These are phyloP conservation scores for Fusarium albidum DNA, from an alignment of 2,329 filamentous ascomycete genomes.

Conservation along the genomic window DNA sequence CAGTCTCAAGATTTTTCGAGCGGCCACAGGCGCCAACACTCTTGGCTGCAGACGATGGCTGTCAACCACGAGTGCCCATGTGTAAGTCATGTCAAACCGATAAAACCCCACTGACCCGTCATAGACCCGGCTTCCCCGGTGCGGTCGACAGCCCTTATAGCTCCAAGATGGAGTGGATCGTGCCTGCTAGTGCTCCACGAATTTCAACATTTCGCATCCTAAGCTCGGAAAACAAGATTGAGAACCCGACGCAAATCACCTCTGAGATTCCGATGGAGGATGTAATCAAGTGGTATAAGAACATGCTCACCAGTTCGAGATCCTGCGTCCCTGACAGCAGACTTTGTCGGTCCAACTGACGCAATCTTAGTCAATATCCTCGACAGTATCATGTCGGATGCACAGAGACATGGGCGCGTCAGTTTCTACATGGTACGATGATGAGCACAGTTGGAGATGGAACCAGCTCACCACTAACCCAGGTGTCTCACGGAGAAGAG, in stretches of 20 bases:
- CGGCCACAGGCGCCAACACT: no score
- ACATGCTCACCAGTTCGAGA: conserved; percentile 23
- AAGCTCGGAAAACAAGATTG: conserved; percentile 4
- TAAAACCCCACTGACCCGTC: no score
- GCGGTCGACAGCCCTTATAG: conserved; percentile 9
- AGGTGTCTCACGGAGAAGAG: conserved; percentile 74
- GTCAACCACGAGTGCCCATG: neutral
- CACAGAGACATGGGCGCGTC: conserved; percentile 83
- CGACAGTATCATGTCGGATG: conserved; percentile 94
- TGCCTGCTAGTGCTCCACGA: neutral
- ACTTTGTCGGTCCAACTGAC: neutral
- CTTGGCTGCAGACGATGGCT: neutral
- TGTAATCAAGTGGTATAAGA: conserved; percentile 14
- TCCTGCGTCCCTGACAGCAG: no score
- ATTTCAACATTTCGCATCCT: conserved; percentile 18
- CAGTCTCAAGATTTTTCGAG: no score
- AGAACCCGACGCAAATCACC: neutral
- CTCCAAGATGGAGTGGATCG: conserved; percentile 14
- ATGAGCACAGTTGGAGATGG: conserved; percentile 56
- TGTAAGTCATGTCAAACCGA: no score
- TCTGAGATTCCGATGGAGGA: neutral
- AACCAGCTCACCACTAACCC: neutral
- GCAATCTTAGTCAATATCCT: conserved; percentile 68
- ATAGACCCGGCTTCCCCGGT: neutral
- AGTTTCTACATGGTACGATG: conserved; percentile 90